Percentiles rank a stretch among this genome's conserved stretches.
Evolutionary conservation across 2,329 filamentous ascomycete genomes (phyloP).

Genomic region (Seiridium cupressi): DNA sequence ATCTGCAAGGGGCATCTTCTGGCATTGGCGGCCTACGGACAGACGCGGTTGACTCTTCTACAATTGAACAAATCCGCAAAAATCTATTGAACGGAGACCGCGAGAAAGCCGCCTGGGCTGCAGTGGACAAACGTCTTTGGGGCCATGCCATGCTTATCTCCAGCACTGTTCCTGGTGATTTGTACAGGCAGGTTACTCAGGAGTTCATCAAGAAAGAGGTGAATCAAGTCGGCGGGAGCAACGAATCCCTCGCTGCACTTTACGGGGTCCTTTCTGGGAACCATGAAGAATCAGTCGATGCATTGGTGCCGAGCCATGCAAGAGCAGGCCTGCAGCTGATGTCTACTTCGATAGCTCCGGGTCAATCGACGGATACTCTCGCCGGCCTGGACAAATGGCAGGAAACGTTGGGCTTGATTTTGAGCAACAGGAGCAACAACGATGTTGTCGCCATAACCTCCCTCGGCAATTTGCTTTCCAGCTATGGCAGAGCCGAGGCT

Average conservation of each 20-base stretch:
- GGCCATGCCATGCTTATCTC: slow-evolving; percentile 93
- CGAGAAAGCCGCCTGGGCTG: slow-evolving; percentile 89
- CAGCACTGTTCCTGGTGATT: slow-evolving; percentile 66
- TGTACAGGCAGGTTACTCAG: slow-evolving; percentile 91
- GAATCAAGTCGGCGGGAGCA: slow-evolving; percentile 74
- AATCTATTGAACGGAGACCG: slow-evolving; percentile 77
- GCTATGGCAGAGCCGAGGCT: slow-evolving; percentile 86
- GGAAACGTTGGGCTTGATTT: slow-evolving; percentile 80
- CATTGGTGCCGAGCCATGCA: slow-evolving; percentile 89
- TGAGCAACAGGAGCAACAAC: slow-evolving; percentile 82
- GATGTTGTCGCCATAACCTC: slow-evolving; percentile 77
- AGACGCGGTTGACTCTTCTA: slow-evolving; percentile 68
- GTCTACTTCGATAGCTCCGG: slow-evolving; percentile 64
- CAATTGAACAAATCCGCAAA: slow-evolving; percentile 70
- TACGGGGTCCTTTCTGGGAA: slow-evolving; percentile 96
- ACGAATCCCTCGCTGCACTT: slow-evolving; percentile 83
- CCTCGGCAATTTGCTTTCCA: slow-evolving; percentile 76
- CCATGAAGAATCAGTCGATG: slow-evolving; percentile 89
- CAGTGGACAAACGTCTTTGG: slow-evolving; percentile 92
- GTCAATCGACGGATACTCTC: slow-evolving; percentile 67
- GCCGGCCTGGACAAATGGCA: slow-evolving; percentile 92
- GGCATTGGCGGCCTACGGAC: slow-evolving; percentile 39
- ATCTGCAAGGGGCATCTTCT: slow-evolving; percentile 37
- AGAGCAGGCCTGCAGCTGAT: slow-evolving; percentile 90
- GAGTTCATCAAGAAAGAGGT: slow-evolving; percentile 97